Evolutionary conservation across 2,329 filamentous ascomycete species (phyloP).

Genomic region (Xylariaceae sp.): DNA sequence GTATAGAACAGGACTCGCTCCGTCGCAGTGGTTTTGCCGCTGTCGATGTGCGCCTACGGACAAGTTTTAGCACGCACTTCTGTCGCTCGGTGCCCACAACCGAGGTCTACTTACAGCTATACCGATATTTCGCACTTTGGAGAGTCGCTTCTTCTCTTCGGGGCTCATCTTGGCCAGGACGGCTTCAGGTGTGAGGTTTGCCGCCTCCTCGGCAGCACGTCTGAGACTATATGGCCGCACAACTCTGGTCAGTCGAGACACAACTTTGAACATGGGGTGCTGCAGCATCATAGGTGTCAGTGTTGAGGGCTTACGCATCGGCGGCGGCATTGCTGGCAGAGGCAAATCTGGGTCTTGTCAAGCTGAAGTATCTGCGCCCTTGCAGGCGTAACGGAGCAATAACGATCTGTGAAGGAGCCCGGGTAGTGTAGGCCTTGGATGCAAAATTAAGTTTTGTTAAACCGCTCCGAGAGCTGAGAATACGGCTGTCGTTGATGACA

Average conservation of each 20-base stretch:
- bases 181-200: slow-evolving; percentile 49
- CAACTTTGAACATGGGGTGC: neutral
- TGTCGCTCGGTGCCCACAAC: neutral
- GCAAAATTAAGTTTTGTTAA: slow-evolving; percentile 31
- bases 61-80: slow-evolving; percentile 11
- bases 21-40: slow-evolving; percentile 93
- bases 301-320: slow-evolving; percentile 33
- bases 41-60: slow-evolving; percentile 86
- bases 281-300: neutral
- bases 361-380: slow-evolving; percentile 36
- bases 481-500: slow-evolving; percentile 34
- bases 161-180: slow-evolving; percentile 76
- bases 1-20: slow-evolving; percentile 98
- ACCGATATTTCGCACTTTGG: slow-evolving; percentile 89
- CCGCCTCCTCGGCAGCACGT: slow-evolving; percentile 48
- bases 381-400: slow-evolving; percentile 30
- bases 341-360: slow-evolving; percentile 31
- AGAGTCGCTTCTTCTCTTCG: slow-evolving; percentile 70
- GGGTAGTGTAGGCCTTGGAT: slow-evolving; percentile 24
- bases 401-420: slow-evolving; percentile 29
- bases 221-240: slow-evolving; percentile 33
- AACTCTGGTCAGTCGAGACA: slow-evolving; percentile 8
- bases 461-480: slow-evolving; percentile 30
- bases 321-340: slow-evolving; percentile 28
- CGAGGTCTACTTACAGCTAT: slow-evolving; percentile 65